Evolutionary conservation across 1,139 yeast genomes (phyloP).

Genomic region (Yamadazyma trypodendri): DNA sequence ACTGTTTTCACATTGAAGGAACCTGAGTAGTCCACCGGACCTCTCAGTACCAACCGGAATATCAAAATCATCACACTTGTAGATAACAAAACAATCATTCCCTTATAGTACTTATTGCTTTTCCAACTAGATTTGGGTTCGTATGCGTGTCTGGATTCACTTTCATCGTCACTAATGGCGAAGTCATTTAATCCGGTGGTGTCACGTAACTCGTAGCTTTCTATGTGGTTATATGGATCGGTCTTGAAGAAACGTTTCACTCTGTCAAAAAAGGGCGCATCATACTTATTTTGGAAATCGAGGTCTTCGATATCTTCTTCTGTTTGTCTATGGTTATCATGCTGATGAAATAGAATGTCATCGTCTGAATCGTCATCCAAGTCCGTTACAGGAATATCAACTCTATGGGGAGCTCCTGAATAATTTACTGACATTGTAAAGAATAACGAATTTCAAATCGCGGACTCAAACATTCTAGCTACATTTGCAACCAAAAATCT

Average conservation of each 20-base stretch:
- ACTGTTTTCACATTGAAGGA: neutral
- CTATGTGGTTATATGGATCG: slow-evolving; percentile 9
- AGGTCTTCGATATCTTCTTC: slow-evolving; percentile 14
- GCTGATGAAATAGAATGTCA: slow-evolving; percentile 33
- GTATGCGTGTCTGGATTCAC: neutral
- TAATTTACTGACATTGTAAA: slow-evolving; percentile 16
- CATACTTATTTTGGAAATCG: slow-evolving; percentile 7
- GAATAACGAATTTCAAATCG: no score
- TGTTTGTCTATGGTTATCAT: slow-evolving; percentile 7
- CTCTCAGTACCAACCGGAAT: neutral
- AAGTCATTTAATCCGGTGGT: slow-evolving; percentile 6
- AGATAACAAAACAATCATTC: slow-evolving; percentile 1
- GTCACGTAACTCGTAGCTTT: slow-evolving; percentile 15
- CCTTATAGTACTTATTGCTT: neutral
- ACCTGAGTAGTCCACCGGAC: neutral
- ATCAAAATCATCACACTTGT: neutral
- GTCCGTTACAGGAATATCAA: slow-evolving; percentile 59
- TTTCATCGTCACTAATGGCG: slow-evolving; percentile 7
- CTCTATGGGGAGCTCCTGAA: slow-evolving; percentile 29
- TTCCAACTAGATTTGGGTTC: neutral
- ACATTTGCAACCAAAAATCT: no score
- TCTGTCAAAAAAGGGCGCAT: slow-evolving; percentile 2
- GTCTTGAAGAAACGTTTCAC: slow-evolving; percentile 4
- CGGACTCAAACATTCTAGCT: no score
- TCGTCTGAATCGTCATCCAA: slow-evolving; percentile 52